Conservation (phyloP, 2,329 filamentous ascomycete species). For the Diplodia seriata region DNA sequence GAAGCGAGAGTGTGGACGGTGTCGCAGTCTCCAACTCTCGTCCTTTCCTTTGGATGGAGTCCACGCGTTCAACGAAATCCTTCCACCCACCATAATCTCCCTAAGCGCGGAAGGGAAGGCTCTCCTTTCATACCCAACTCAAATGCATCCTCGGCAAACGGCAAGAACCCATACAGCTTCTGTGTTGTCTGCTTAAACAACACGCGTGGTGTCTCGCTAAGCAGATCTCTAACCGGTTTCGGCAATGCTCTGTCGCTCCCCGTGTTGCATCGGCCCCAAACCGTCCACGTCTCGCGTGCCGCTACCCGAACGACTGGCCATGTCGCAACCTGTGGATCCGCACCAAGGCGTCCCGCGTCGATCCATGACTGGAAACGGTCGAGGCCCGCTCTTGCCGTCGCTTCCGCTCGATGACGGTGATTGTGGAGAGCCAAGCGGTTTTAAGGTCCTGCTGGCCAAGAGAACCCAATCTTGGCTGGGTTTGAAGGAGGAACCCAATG, state of each 20-base stretch:
- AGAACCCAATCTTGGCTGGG: conserved; percentile 3
- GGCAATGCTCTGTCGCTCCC: not conserved
- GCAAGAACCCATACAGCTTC: not conserved
- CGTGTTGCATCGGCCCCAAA: conserved; percentile 4
- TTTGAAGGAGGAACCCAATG: not conserved
- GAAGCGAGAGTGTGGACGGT: not conserved
- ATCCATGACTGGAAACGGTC: not conserved
- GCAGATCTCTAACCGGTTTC: conserved; percentile 7
- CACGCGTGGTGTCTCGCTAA: conserved; percentile 5
- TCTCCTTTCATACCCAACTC: not conserved
- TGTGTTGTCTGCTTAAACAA: not conserved
- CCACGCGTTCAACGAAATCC: not conserved
- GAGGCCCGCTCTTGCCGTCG: not conserved
- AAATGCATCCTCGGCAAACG: not conserved
- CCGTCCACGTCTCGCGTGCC: conserved; percentile 13
- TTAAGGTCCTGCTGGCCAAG: conserved; percentile 9
- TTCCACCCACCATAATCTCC: not conserved
- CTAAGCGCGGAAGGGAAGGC: not conserved
- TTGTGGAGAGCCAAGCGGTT: conserved; percentile 2
- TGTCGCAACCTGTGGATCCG: conserved; percentile 4
- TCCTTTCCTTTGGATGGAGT: not conserved
- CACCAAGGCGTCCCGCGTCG: not conserved
- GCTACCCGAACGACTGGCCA: not conserved
- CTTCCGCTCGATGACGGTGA: not conserved
- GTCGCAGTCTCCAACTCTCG: not conserved